Evolutionary conservation across 2,329 filamentous ascomycete species (phyloP), one percentile per base, ranked within the genome.

Genomic region (Penicillium janthinellum): DNA sequence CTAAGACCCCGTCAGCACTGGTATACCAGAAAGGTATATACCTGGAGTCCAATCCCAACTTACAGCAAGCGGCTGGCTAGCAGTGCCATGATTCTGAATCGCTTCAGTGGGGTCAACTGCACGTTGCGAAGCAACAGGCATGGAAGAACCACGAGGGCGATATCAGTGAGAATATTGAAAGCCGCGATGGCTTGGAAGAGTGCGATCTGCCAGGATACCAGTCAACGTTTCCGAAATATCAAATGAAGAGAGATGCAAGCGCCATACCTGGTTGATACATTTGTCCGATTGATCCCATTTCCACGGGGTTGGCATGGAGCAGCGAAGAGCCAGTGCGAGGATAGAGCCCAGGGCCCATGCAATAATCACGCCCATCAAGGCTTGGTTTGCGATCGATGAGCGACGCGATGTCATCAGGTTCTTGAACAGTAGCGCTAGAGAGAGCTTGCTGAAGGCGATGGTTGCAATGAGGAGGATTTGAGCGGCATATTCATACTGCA

Each of bases 221-320:
- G n/a, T 49, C 12, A 58, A 25, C 15, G 6, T 20, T 28, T 11
- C 38, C 20, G 10, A 10, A 5, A 14, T 8, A 6, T 12, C 3
- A 25, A 14, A 12, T 6, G 31, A 47, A 3, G 1, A 14, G 34
- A n/a, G 25, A 31, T 11, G 5, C n/a, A 1, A 17, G 38, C 14
- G 41, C 17, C 59, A 35, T 37, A 68, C 66, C 58, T 67, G 64
- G 38, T 64, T 34, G 34, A 65, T 59, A 28, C 66, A 68, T 25
- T 64, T 41, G 4, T 44, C 45, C 3, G 59, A 39, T 17, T 41
- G 17, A 11, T 55, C 57, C 59, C 63, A 67, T 28, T 51, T 52
- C 66, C 66, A 68, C 0, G 66, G 66, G 34, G 60, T 56, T 42
- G 66, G 63, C 35, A 66, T 58, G 8, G 64, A 62, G 47, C 66